Conservation (phyloP, 2,329 filamentous ascomycete genomes). For the Tricladium varicosporioides region DNA sequence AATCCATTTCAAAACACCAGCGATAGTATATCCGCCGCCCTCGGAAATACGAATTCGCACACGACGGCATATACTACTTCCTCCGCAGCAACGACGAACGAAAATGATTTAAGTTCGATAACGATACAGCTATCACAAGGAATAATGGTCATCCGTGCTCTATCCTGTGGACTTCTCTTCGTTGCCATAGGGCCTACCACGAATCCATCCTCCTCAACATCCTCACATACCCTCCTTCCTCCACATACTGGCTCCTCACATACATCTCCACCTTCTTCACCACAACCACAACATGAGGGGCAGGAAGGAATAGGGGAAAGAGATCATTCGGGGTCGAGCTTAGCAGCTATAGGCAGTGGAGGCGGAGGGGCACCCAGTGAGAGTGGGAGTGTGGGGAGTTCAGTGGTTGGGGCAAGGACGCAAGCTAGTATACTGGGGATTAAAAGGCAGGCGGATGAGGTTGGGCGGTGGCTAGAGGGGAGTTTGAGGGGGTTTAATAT, state of each 20-base stretch:
- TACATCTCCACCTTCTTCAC: conserved; percentile 23
- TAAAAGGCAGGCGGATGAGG: conserved; percentile 56
- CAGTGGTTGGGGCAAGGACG: conserved; percentile 34
- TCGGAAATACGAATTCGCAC: conserved; percentile 18
- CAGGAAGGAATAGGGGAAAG: conserved; percentile 7
- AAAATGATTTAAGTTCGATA: conserved; percentile 27
- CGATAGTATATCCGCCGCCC: conserved; percentile 40
- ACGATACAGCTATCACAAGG: conserved; percentile 52
- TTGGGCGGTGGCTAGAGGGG: conserved; percentile 59
- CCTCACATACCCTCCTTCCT: conserved; percentile 7
- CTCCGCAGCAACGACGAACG: conserved; percentile 15
- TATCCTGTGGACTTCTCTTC: conserved; percentile 60
- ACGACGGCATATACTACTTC: conserved; percentile 26
- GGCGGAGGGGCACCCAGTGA: conserved; percentile 27
- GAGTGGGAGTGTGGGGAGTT: conserved; percentile 32
- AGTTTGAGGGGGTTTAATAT: conserved; percentile 46
- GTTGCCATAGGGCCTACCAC: conserved; percentile 52
- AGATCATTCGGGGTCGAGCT: conserved; percentile 2
- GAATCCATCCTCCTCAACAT: conserved; percentile 24
- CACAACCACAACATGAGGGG: conserved; percentile 11
- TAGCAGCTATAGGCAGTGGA: conserved; percentile 24
- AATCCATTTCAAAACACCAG: conserved; percentile 40
- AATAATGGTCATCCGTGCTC: conserved; percentile 54
- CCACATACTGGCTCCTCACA: conserved; percentile 10
- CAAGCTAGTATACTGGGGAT: conserved; percentile 49